Evolutionary conservation across 257 asterid species (phyloP).

Genomic region (Hygrophila difformis): DNA sequence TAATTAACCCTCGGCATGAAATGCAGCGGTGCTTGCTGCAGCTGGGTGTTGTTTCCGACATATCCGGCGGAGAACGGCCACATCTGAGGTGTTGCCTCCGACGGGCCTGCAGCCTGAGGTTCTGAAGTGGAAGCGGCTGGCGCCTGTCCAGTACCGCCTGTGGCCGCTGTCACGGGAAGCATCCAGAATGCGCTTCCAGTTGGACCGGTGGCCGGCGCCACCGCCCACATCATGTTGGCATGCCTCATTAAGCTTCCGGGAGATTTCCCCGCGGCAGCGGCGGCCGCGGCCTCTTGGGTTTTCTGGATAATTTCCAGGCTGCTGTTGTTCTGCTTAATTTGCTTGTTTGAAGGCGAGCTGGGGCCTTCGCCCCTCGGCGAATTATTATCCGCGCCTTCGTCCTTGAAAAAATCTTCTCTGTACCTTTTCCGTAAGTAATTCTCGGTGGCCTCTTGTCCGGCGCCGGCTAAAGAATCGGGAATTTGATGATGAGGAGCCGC

Average conservation of each 20-base stretch:
- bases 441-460: constrained; percentile 29
- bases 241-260: constrained; percentile 31
- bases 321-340: too few relatives aligned
- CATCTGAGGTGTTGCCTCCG: constrained; percentile 40
- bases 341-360: constrained; percentile 49
- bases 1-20: constrained; percentile 52
- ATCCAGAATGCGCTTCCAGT: constrained; percentile 53
- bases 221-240: constrained; percentile 28
- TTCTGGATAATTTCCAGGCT: too few relatives aligned
- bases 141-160: background rate
- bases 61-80: constrained; percentile 38
- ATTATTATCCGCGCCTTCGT: constrained; percentile 30
- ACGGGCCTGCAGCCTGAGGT: constrained; percentile 8
- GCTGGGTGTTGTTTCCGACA: constrained; percentile 21
- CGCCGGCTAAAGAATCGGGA: constrained; percentile 20
- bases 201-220: constrained; percentile 20
- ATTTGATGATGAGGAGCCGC: constrained; percentile 47
- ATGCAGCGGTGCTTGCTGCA: constrained; percentile 46
- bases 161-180: constrained; percentile 39
- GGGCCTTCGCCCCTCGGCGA: constrained; percentile 41
- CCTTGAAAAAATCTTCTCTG: constrained; percentile 65
- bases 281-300: too few relatives aligned
- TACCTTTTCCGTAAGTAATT: constrained; percentile 59
- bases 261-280: too few relatives aligned
- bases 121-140: constrained; percentile 7